Evolutionary conservation across 2,329 filamentous ascomycete genomes (phyloP).

Genomic region (Aspergillus piperis): DNA sequence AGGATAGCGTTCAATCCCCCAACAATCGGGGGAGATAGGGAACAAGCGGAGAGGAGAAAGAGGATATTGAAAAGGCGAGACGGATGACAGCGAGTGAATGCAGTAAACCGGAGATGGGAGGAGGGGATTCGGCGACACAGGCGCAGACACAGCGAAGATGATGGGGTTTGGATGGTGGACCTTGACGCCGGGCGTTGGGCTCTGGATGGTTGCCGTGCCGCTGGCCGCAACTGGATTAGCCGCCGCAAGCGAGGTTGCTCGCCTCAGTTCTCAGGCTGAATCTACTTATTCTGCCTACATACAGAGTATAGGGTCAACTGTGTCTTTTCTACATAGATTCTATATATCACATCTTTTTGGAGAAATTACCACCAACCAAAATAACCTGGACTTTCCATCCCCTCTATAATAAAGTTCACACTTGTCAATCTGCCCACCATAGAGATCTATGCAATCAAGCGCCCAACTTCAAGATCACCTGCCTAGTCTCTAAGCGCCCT

Average conservation of each 20-base stretch:
- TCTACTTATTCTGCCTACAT: no score
- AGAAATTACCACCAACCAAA: neutral
- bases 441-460: neutral
- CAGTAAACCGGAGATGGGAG: neutral
- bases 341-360: no score
- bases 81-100: neutral
- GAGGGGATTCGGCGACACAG: slow-evolving; percentile 12
- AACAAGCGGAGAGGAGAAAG: slow-evolving; percentile 15
- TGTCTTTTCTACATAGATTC: no score
- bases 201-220: slow-evolving; percentile 43
- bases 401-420: neutral
- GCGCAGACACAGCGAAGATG: slow-evolving; percentile 16
- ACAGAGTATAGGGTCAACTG: no score
- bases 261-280: neutral
- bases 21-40: slow-evolving; percentile 6
- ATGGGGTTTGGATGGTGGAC: slow-evolving; percentile 31
- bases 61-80: slow-evolving; percentile 1
- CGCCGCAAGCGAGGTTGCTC: slow-evolving; percentile 41
- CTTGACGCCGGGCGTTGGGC: slow-evolving; percentile 37
- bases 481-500: neutral
- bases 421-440: neutral
- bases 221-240: slow-evolving; percentile 40
- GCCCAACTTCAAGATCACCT: neutral
- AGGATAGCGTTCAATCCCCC: slow-evolving; percentile 9
- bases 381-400: neutral